These are phyloP conservation scores for Pestalotiopsis sp. DNA, from an alignment of 2,329 filamentous ascomycete genomes.

Conservation along the genomic window DNA sequence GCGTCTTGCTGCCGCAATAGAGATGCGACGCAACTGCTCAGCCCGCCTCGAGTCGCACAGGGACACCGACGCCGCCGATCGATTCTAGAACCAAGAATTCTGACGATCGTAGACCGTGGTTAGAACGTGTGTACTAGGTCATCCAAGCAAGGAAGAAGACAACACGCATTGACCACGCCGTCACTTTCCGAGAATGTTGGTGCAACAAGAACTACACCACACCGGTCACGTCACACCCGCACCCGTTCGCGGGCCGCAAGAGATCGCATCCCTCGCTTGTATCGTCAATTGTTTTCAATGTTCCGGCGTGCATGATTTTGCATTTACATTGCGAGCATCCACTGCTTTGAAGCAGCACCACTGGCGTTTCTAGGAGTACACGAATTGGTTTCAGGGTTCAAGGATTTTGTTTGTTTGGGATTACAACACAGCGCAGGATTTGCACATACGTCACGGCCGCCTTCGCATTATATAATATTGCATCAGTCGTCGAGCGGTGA, in stretches of 20 bases:
- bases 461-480: neutral
- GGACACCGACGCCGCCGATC: neutral
- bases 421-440: neutral
- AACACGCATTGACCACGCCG: neutral
- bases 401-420: neutral
- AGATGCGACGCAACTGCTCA: constrained; percentile 14
- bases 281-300: neutral
- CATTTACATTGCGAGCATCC: neutral
- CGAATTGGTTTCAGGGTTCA: neutral
- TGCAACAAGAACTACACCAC: neutral
- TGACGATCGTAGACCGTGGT: constrained; percentile 1
- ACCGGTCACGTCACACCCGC: neutral
- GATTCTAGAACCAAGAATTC: neutral
- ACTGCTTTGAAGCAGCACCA: neutral
- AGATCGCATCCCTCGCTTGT: neutral
- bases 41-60: neutral
- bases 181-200: neutral
- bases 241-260: neutral
- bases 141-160: neutral
- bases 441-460: neutral
- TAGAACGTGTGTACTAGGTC: constrained; percentile 2
- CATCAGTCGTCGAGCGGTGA: neutral
- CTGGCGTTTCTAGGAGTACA: neutral
- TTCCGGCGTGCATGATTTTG: neutral
- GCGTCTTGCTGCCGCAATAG: constrained; percentile 33